These are phyloP conservation scores for Kwoniella heveanensis DNA, from an alignment of 768 basidiomycete species.

Conservation along the genomic window DNA sequence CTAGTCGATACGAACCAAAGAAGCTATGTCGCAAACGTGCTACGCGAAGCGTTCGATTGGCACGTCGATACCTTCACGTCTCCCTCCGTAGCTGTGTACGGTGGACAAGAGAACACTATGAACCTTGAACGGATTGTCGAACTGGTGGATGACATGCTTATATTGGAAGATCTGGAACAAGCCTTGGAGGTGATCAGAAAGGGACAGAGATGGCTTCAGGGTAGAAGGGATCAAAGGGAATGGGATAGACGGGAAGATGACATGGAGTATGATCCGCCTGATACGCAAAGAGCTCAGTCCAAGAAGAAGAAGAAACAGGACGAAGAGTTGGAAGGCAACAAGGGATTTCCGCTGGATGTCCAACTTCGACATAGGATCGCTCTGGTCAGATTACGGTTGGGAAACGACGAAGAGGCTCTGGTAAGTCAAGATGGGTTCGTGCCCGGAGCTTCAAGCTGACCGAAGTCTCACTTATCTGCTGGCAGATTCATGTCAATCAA, in stretches of 20 bases:
- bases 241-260: constrained; percentile 87
- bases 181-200: constrained; percentile 70
- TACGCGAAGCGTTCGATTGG: constrained; percentile 73
- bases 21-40: constrained; percentile 66
- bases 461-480: too few species aligned
- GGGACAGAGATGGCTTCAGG: constrained; percentile 91
- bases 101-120: constrained; percentile 31
- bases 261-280: constrained; percentile 73
- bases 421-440: too few species aligned
- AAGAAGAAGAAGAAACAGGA: constrained; percentile 37
- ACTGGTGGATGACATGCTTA: constrained; percentile 80
- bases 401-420: constrained; percentile 77
- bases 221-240: constrained; percentile 67
- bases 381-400: constrained; percentile 76
- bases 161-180: constrained; percentile 67
- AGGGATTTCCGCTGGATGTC: constrained; percentile 68
- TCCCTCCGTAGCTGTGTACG: constrained; percentile 18
- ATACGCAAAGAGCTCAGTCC: constrained; percentile 40
- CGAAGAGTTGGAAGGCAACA: constrained; percentile 63
- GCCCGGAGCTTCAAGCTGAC: too few species aligned
- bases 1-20: constrained; percentile 75
- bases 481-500: constrained; percentile 73
- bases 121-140: constrained; percentile 63
- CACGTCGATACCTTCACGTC: constrained; percentile 63
- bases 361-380: constrained; percentile 82